Percentiles rank a stretch among this genome's conserved stretches.
Conservation (phyloP, 1,284 basidiomycete genomes). For the Papiliotrema flavescens region DNA sequence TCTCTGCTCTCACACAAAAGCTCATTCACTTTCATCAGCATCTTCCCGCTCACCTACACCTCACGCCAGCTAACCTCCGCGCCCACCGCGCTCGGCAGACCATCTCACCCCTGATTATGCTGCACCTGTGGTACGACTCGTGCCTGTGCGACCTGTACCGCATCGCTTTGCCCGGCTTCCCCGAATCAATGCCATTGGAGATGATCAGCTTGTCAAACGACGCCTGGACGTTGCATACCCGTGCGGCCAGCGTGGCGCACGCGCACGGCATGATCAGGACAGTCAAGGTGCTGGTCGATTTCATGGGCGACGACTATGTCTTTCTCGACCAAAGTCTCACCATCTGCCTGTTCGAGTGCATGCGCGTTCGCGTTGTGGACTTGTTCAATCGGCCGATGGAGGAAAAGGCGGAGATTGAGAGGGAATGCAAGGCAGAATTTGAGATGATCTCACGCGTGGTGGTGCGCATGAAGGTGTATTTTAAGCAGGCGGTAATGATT, state of each 20-base stretch:
- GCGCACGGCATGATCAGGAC: constrained; percentile 11
- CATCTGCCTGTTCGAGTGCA: constrained; percentile 20
- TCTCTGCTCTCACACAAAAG: constrained; percentile 8
- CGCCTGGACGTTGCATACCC: constrained; percentile 14
- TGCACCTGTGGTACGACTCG: constrained; percentile 22
- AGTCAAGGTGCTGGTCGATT: constrained; percentile 5
- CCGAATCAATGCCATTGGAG: constrained; percentile 6
- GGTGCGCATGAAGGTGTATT: neutral
- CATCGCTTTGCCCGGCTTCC: constrained; percentile 17
- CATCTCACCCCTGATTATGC: constrained; percentile 18
- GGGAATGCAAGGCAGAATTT: constrained; percentile 11
- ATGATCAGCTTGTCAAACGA: constrained; percentile 8
- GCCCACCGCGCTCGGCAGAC: constrained; percentile 17
- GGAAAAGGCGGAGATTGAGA: constrained; percentile 8
- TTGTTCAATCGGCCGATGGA: constrained; percentile 11
- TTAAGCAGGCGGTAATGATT: too few relatives aligned
- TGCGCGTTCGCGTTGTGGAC: constrained; percentile 14
- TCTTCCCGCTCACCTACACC: constrained; percentile 13
- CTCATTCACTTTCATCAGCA: constrained; percentile 11
- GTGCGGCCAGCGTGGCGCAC: constrained; percentile 9
- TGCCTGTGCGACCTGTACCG: constrained; percentile 16
- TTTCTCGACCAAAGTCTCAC: constrained; percentile 16
- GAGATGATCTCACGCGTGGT: constrained; percentile 9
- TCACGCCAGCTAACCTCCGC: constrained; percentile 17
- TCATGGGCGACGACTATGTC: constrained; percentile 13